phyloP scores from a whole-genome alignment of 352 stramenopile genomes.

The Pythium monospermum region DNA sequence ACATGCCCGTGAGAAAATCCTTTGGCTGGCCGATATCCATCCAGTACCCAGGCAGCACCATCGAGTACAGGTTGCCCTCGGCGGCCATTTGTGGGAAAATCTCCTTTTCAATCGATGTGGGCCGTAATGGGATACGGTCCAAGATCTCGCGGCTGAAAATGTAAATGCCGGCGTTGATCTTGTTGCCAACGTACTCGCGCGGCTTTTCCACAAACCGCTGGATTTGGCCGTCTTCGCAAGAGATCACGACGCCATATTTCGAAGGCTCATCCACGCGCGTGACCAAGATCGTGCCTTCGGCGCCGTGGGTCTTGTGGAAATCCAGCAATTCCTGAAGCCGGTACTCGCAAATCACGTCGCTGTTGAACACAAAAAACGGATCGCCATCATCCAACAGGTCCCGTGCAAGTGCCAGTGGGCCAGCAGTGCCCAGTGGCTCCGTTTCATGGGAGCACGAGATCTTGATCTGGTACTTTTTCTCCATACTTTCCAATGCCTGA shows the following conservation, averaged over 20 bases:
- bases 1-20: slow-evolving; percentile 86
- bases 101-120: slow-evolving; percentile 90
- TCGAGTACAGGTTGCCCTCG: slow-evolving; percentile 81
- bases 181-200: slow-evolving; percentile 85
- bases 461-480: slow-evolving; percentile 87
- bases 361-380: slow-evolving; percentile 91
- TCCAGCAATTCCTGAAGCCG: slow-evolving; percentile 67
- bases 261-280: slow-evolving; percentile 85
- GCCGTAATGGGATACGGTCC: slow-evolving; percentile 76
- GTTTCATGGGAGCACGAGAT: slow-evolving; percentile 88
- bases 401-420: slow-evolving; percentile 72
- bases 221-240: slow-evolving; percentile 71
- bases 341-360: slow-evolving; percentile 87
- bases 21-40: slow-evolving; percentile 91
- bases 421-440: slow-evolving; percentile 78
- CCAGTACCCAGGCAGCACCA: slow-evolving; percentile 86
- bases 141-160: slow-evolving; percentile 87
- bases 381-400: slow-evolving; percentile 82
- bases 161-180: slow-evolving; percentile 90
- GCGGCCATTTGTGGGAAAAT: slow-evolving; percentile 89
- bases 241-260: slow-evolving; percentile 88
- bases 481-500: slow-evolving; percentile 69
- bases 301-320: slow-evolving; percentile 75
- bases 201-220: slow-evolving; percentile 89
- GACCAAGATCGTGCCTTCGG: slow-evolving; percentile 77